Evolutionary conservation across 192 early-diverging fungal genomes (phyloP).

Genomic region (Jimgerdemannia lactiflua): DNA sequence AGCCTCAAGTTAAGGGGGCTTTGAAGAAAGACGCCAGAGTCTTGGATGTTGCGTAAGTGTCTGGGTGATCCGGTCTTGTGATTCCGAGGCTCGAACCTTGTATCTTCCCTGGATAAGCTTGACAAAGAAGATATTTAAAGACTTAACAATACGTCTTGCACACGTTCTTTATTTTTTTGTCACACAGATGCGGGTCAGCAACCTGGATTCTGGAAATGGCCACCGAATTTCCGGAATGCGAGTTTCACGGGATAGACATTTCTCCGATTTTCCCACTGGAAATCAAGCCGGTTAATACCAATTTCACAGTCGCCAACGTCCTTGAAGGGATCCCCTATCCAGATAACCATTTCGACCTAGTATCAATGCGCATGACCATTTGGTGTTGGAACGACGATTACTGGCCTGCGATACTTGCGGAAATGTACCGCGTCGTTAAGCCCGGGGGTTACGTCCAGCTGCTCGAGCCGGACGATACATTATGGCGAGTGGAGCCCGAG

Average conservation of each 20-base stretch:
- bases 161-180: background rate
- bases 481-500: background rate
- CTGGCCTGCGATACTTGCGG: slow-evolving; percentile 10
- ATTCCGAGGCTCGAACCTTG: background rate
- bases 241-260: slow-evolving; percentile 24
- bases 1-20: background rate
- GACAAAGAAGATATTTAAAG: background rate
- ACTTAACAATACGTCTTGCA: background rate
- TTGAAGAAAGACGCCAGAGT: slow-evolving; percentile 9
- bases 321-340: slow-evolving; percentile 17
- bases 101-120: background rate
- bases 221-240: slow-evolving; percentile 6
- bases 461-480: background rate
- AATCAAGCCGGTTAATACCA: slow-evolving; percentile 11
- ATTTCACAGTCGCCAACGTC: slow-evolving; percentile 22
- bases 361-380: slow-evolving; percentile 17
- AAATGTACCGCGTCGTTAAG: slow-evolving; percentile 15
- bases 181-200: slow-evolving; percentile 17
- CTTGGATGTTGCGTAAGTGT: slow-evolving; percentile 18
- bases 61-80: background rate
- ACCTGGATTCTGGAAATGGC: slow-evolving; percentile 20
- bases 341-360: slow-evolving; percentile 26
- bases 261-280: slow-evolving; percentile 8
- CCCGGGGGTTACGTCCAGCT: slow-evolving; percentile 6
- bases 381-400: slow-evolving; percentile 5